Conservation (phyloP, 2,329 filamentous ascomycete species). For the Ophiostoma himal-ulmi region DNA sequence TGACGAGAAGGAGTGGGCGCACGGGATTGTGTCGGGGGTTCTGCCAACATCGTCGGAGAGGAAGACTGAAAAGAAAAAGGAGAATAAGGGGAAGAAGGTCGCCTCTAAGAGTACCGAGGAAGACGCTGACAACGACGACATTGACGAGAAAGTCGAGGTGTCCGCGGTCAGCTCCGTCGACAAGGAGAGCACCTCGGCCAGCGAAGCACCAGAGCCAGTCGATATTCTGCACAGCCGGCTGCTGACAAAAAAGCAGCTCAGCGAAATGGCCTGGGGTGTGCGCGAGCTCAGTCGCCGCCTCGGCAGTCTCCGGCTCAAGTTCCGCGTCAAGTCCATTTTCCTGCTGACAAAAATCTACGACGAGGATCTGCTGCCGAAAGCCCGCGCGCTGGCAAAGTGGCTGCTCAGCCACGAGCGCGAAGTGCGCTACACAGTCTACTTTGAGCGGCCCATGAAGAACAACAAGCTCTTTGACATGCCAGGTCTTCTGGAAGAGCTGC, state of each 20-base stretch:
- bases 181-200: slow-evolving; percentile 32
- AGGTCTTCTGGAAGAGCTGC: slow-evolving; percentile 60
- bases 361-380: slow-evolving; percentile 67
- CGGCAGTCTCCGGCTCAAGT: slow-evolving; percentile 73
- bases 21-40: slow-evolving; percentile 39
- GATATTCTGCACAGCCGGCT: slow-evolving; percentile 56
- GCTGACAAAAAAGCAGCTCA: slow-evolving; percentile 88
- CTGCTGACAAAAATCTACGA: slow-evolving; percentile 91
- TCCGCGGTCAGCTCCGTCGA: not conserved
- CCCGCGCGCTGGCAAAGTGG: slow-evolving; percentile 73
- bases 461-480: slow-evolving; percentile 67
- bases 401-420: slow-evolving; percentile 65
- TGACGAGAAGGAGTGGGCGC: slow-evolving; percentile 53
- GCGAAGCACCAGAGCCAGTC: slow-evolving; percentile 40
- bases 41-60: not conserved
- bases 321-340: slow-evolving; percentile 78
- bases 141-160: not conserved
- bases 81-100: not conserved
- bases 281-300: slow-evolving; percentile 81
- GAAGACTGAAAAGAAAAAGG: not conserved
- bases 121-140: not conserved
- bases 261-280: slow-evolving; percentile 95
- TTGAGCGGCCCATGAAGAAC: slow-evolving; percentile 68
- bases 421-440: slow-evolving; percentile 68
- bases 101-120: not conserved